Conservation (phyloP, 2,329 filamentous ascomycete genomes). For the Colletotrichum echinochloae region DNA sequence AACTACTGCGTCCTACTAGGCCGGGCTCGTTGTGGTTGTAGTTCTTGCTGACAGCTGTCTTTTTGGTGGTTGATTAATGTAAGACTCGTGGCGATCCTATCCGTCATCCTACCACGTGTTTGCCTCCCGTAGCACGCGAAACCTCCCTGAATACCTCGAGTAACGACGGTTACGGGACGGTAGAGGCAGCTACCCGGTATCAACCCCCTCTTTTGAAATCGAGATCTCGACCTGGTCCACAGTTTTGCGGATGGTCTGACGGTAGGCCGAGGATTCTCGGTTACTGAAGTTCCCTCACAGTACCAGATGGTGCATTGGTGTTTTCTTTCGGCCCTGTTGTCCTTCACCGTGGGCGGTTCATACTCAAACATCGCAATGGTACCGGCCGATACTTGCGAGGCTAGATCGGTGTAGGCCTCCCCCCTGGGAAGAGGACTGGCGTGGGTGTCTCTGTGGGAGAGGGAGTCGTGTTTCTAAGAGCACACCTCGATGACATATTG, state of each 20-base stretch:
- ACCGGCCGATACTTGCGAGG: no score
- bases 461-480: background rate
- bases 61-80: background rate
- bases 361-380: background rate
- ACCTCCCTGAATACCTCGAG: background rate
- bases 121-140: background rate
- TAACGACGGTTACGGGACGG: background rate
- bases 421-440: background rate
- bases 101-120: conserved; percentile 18
- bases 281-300: background rate
- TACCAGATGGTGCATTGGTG: background rate
- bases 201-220: background rate
- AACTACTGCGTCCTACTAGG: conserved; percentile 4
- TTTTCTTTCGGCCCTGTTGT: background rate
- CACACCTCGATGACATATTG: background rate
- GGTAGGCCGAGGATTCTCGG: background rate
- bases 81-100: conserved; percentile 15
- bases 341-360: background rate
- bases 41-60: background rate
- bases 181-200: background rate
- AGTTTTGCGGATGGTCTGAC: background rate
- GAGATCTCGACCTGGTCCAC: conserved; percentile 2
- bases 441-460: background rate
- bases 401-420: background rate
- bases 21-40: conserved; percentile 4